These are phyloP conservation scores for Dactylellina drechsleri DNA, from an alignment of 2,329 filamentous ascomycete genomes.

Conservation along the genomic window DNA sequence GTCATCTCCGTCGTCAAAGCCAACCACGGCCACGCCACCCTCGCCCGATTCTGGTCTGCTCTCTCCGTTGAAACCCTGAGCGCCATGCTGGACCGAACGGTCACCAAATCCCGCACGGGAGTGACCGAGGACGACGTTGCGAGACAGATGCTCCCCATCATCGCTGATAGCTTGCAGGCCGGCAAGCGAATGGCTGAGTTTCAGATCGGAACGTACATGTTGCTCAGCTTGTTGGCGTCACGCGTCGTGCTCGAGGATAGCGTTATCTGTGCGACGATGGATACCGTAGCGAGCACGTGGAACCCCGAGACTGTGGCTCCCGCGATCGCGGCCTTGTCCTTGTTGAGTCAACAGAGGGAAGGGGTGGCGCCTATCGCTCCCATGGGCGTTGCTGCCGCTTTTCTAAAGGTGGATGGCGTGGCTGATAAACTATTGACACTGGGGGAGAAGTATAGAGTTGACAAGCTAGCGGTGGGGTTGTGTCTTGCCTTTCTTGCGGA, in stretches of 20 bases:
- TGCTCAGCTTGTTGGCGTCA: constrained; percentile 83
- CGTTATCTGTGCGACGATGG: constrained; percentile 87
- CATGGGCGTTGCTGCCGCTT: constrained; percentile 73
- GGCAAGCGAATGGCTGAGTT: constrained; percentile 80
- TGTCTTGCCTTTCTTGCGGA: constrained; percentile 68
- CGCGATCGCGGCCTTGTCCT: constrained; percentile 80
- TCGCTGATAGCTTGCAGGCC: constrained; percentile 77
- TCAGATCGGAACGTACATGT: constrained; percentile 89
- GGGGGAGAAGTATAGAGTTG: constrained; percentile 73
- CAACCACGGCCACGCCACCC: constrained; percentile 77
- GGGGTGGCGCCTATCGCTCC: constrained; percentile 71
- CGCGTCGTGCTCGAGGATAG: constrained; percentile 82
- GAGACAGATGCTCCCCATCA: constrained; percentile 73
- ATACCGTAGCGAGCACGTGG: constrained; percentile 83
- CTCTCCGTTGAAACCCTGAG: constrained; percentile 86
- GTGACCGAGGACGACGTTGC: constrained; percentile 75
- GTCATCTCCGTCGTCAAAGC: constrained; percentile 77
- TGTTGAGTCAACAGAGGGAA: constrained; percentile 82
- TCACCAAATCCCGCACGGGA: constrained; percentile 74
- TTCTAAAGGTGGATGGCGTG: constrained; percentile 73
- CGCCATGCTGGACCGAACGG: constrained; percentile 81
- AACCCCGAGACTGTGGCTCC: constrained; percentile 76
- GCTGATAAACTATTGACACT: constrained; percentile 71
- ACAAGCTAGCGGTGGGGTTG: constrained; percentile 77
- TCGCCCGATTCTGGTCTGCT: constrained; percentile 91